phyloP scores from a whole-genome alignment of 192 early-diverging fungal genomes.

The Linderina pennispora region DNA sequence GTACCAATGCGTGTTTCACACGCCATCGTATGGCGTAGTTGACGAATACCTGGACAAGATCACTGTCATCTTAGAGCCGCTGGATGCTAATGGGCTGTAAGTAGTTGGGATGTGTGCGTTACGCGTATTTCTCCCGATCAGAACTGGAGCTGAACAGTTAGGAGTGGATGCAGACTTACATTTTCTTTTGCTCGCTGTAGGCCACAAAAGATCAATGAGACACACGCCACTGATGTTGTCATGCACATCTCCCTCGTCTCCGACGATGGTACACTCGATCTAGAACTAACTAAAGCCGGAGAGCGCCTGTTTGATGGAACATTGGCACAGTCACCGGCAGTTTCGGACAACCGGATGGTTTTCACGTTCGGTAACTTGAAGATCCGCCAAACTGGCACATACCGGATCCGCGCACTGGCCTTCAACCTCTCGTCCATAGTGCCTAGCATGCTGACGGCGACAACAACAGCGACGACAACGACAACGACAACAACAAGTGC shows the following conservation, averaged over 20 bases:
- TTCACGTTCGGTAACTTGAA: slow-evolving; percentile 7
- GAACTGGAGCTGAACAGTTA: too few species aligned
- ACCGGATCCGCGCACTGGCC: slow-evolving; percentile 17
- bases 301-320: slow-evolving; percentile 14
- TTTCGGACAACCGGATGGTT: slow-evolving; percentile 12
- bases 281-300: slow-evolving; percentile 8
- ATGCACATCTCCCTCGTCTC: slow-evolving; percentile 14
- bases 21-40: slow-evolving; percentile 20
- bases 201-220: slow-evolving; percentile 7
- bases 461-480: neutral
- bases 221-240: slow-evolving; percentile 13
- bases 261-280: slow-evolving; percentile 25
- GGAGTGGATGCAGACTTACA: too few species aligned
- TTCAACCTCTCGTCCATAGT: slow-evolving; percentile 16
- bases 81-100: slow-evolving; percentile 38
- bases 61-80: slow-evolving; percentile 22
- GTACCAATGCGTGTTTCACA: slow-evolving; percentile 21
- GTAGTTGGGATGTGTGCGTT: too few species aligned
- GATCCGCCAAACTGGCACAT: slow-evolving; percentile 10
- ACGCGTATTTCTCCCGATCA: too few species aligned
- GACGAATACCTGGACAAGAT: slow-evolving; percentile 13
- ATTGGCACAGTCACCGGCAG: slow-evolving; percentile 1
- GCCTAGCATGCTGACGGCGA: slow-evolving; percentile 3
- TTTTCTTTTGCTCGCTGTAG: slow-evolving; percentile 12
- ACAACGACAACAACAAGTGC: too few species aligned